Evolutionary conservation across 2,329 filamentous ascomycete genomes (phyloP).

Genomic region (Apiospora phragmitis): DNA sequence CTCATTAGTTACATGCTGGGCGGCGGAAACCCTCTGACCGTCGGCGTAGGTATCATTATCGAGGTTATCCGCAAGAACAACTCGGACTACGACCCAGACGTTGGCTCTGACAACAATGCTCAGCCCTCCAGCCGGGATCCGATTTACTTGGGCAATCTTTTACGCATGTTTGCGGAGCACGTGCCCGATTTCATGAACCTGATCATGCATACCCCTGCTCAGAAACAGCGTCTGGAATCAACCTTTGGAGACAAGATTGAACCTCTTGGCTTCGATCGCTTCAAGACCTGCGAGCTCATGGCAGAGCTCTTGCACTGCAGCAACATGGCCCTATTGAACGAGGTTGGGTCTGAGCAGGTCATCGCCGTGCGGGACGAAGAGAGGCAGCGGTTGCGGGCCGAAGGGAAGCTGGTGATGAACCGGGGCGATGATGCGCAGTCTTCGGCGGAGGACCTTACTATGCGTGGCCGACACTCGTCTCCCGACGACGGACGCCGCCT

Average conservation of each 20-base stretch:
- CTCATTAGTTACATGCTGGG: conserved; percentile 91
- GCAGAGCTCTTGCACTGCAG: conserved; percentile 96
- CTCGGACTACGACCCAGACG: conserved; percentile 95
- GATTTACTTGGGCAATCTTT: conserved; percentile 89
- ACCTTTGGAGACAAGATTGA: conserved; percentile 92
- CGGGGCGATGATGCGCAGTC: conserved; percentile 43
- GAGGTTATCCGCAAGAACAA: conserved; percentile 99
- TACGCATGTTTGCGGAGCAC: conserved; percentile 85
- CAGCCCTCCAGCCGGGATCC: conserved; percentile 84
- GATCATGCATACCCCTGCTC: conserved; percentile 69
- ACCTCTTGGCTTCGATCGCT: conserved; percentile 92
- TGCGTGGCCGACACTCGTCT: conserved; percentile 52
- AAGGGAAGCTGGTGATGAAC: conserved; percentile 68
- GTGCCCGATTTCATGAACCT: conserved; percentile 93
- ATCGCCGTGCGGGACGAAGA: conserved; percentile 79
- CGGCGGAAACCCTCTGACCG: conserved; percentile 90
- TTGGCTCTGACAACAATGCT: conserved; percentile 76
- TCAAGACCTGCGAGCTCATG: conserved; percentile 99
- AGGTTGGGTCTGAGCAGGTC: conserved; percentile 84
- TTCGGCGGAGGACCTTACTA: conserved; percentile 62
- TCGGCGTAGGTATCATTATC: conserved; percentile 95
- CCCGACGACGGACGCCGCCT: conserved; percentile 66
- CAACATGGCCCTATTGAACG: conserved; percentile 96
- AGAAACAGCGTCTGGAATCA: conserved; percentile 73
- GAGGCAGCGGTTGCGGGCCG: conserved; percentile 73